These are phyloP conservation scores for Circinella umbellata DNA, from an alignment of 371 early-diverging fungal genomes.

Conservation along the genomic window DNA sequence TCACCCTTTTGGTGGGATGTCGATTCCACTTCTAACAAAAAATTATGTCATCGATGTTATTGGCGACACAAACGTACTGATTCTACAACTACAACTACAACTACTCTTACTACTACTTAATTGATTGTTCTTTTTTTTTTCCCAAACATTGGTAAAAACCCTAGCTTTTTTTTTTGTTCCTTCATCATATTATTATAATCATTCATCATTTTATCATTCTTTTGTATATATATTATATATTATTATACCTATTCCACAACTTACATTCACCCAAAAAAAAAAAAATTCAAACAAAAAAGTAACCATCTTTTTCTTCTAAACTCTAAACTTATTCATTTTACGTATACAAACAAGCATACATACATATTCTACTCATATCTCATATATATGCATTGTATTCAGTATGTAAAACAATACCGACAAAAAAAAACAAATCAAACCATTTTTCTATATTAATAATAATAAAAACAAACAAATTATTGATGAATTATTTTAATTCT, in stretches of 20 bases:
- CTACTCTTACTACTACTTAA: neutral
- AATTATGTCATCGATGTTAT: slow-evolving; percentile 21
- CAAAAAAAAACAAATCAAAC: too few species aligned
- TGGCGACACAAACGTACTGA: slow-evolving; percentile 12
- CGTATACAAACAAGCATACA: neutral
- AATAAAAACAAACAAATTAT: too few species aligned
- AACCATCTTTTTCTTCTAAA: neutral
- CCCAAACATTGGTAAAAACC: too few species aligned
- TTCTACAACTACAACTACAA: neutral
- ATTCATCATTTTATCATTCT: neutral
- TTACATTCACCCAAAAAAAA: neutral
- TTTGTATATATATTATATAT: neutral
- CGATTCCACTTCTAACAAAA: slow-evolving; percentile 12
- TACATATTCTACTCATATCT: neutral
- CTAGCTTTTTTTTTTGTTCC: too few species aligned
- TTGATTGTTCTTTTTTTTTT: neutral
- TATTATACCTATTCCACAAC: neutral
- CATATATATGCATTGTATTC: neutral
- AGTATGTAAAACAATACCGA: neutral
- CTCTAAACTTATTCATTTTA: neutral
- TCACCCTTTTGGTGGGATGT: slow-evolving; percentile 53
- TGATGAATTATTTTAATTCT: too few species aligned
- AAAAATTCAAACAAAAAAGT: neutral
- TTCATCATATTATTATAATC: neutral
- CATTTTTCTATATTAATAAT: too few species aligned